These are phyloP conservation scores for Medakamo hakoo DNA, from an alignment of 139 green algal genomes.

Conservation along the genomic window DNA sequence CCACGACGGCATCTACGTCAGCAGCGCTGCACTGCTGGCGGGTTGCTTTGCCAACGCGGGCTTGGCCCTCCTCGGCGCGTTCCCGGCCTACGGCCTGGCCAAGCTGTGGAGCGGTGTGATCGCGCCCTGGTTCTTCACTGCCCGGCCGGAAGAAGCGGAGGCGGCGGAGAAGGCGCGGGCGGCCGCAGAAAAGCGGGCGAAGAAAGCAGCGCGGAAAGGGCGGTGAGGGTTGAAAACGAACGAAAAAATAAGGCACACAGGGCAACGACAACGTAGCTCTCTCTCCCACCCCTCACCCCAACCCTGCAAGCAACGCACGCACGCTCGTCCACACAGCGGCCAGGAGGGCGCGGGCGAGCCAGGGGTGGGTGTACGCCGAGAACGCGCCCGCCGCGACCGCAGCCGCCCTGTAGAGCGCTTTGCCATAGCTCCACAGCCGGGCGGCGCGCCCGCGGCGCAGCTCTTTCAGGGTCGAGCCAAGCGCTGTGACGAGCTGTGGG, in stretches of 20 bases:
- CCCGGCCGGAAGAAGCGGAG: background rate
- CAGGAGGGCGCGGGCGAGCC: conserved; percentile 30
- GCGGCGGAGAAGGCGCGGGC: background rate
- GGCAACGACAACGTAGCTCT: background rate
- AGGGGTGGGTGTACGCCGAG: conserved; percentile 35
- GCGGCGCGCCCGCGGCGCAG: conserved; percentile 20
- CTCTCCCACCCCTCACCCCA: background rate
- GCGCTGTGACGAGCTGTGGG: background rate
- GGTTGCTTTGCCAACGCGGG: background rate
- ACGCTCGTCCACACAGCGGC: conserved; percentile 23
- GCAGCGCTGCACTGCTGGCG: background rate
- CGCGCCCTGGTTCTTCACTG: background rate
- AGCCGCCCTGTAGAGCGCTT: conserved; percentile 17
- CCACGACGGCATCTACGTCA: background rate
- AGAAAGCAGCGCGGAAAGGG: background rate
- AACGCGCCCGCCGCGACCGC: conserved; percentile 30
- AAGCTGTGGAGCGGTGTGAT: background rate
- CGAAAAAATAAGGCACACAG: background rate
- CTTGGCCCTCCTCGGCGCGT: background rate
- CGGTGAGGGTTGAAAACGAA: background rate
- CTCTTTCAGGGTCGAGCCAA: conserved; percentile 17
- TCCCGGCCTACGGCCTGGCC: background rate
- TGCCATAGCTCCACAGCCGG: conserved; percentile 26
- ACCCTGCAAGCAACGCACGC: conserved; percentile 6
- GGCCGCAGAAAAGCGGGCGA: background rate